Base-by-base conservation (phyloP, 108 stramenopile genomes). In the Discostella pseudostelligera region DNA sequence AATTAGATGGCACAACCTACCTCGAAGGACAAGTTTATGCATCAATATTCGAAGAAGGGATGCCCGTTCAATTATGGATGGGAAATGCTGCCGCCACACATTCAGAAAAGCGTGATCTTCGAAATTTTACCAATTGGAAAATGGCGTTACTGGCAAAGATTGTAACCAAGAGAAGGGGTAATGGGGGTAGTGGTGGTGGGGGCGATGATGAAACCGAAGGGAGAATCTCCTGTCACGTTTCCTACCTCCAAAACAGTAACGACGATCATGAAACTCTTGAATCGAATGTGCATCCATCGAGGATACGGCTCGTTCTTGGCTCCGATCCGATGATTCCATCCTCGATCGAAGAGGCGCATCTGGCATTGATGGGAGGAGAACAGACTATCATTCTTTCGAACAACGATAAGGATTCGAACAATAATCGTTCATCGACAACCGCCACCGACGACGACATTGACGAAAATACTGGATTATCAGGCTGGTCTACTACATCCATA, bases 1-100 rank as follows among this genome's bases (percentile, higher is more conserved):
- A 78, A 32, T 43, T 68, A 21, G 82, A 81, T 32, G 80, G 68
- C 17, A 72, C 59, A 16, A 86, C 72, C 25, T 93, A 84, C 59
- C 68, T 93, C 20, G 89, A 90, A 73, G 92, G 87, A 20, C 14
- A 44, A 3, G 40, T 62, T 8, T 93, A 85, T 65, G 70, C 80
- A 37, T 57, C 65, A 8, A 37, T 93, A 0, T 69, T 93, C 16
- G 87, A 90, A 61, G 87, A 82, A 37, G 87, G 88, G 24, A 86
- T 93, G 89, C 89, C 92, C 8, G 73, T 90, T 39, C 84, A 93
- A 70, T 45, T 93, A 12, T 93, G 92, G 92, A 84, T 74, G 25
- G 91, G 91, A 8, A 51, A 72, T 16, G 40, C 62, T 6, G 42
- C 40, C 19, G 84, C 85, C 10, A 75, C 56, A 36, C 29, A 61